These are phyloP conservation scores for Hygrophoropsis aurantiaca DNA, from an alignment of 768 basidiomycete species.

Conservation along the genomic window DNA sequence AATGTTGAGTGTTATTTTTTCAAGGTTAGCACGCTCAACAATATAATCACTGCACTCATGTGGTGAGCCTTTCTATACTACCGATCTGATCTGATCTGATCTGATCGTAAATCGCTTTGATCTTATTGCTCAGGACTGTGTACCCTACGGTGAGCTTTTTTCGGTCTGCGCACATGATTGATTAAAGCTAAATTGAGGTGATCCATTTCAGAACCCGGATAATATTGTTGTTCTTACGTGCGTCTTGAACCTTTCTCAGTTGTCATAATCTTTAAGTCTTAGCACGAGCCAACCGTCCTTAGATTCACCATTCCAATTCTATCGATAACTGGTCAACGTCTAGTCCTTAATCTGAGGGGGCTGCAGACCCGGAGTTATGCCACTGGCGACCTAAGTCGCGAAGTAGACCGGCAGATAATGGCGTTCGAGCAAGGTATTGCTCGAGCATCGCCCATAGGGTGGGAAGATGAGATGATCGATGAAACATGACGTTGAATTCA, in stretches of 20 bases:
- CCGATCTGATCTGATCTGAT: too few relatives aligned
- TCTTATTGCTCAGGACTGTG: too few relatives aligned
- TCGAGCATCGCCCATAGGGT: too few relatives aligned
- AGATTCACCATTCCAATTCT: constrained; percentile 14
- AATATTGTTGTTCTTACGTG: constrained; percentile 8
- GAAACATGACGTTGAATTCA: too few relatives aligned
- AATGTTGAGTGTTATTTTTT: too few relatives aligned
- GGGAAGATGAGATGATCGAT: too few relatives aligned
- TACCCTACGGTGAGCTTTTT: too few relatives aligned
- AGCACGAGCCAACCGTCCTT: neutral
- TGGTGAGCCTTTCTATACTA: too few relatives aligned
- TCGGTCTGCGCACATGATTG: too few relatives aligned
- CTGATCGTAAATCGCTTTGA: too few relatives aligned
- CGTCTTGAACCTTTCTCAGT: neutral
- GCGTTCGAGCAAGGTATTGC: constrained; percentile 1
- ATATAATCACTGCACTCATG: too few relatives aligned
- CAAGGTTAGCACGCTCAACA: too few relatives aligned
- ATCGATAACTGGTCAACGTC: constrained; percentile 15
- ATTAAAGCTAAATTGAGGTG: neutral
- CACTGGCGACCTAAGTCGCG: constrained; percentile 10
- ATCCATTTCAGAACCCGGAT: constrained; percentile 10
- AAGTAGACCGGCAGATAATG: constrained; percentile 17
- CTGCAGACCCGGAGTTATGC: neutral
- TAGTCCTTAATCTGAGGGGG: constrained; percentile 16
- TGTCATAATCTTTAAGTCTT: neutral